Evolutionary conservation across 2,329 filamentous ascomycete species (phyloP), one percentile per base, ranked within the genome.

Genomic region (Calonectria henricotiae): DNA sequence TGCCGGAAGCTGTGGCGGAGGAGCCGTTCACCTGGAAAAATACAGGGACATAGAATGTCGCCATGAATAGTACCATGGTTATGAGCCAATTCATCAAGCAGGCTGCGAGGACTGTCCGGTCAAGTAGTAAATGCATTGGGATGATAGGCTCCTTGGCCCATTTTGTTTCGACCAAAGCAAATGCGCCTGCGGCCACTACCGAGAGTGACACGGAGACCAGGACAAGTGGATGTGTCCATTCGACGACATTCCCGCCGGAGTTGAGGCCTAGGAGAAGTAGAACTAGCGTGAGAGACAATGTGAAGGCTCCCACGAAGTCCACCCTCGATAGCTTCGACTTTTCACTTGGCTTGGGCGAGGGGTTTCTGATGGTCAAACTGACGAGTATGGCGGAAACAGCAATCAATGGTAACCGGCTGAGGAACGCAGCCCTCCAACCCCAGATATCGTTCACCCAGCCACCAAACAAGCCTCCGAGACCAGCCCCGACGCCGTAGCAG

Each of bases 1-100:
- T 44, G 41, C 41, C 41, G 9, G 41, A 20, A 44, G 41, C 41
- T 5, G 41, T 44, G 8, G 41, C 20, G 41, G 41, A 44, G 20
- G n/a, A 44, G 41, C 41, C 41, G n/a, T 44, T 44, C 41, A 44
- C 41, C n/a, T 44, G 41, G 41, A 44, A 44, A 17, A 44, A 44
- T 5, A 44, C 17, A 44, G 41, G 41, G 41, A 44, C 20, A 17
- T 44, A 44, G 20, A 44, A 44, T 44, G 41, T 44, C 5, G 41
- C 41, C 41, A 44, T 44, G 41, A 44, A 44, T 20, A 44, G 41
- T 44, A 44, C 41, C 41, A 44, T 44, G 41, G 41, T 44, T 15
- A 44, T 44, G 41, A 44, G 17, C 41, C 41, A 44, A 44, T 44
- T 44, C 41, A 44, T 44, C 20, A 44, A 23, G 17, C 41, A 44